Evolutionary conservation across 176 grass and related monocot genomes (phyloP).

Genomic region (Sorghum bicolor): DNA sequence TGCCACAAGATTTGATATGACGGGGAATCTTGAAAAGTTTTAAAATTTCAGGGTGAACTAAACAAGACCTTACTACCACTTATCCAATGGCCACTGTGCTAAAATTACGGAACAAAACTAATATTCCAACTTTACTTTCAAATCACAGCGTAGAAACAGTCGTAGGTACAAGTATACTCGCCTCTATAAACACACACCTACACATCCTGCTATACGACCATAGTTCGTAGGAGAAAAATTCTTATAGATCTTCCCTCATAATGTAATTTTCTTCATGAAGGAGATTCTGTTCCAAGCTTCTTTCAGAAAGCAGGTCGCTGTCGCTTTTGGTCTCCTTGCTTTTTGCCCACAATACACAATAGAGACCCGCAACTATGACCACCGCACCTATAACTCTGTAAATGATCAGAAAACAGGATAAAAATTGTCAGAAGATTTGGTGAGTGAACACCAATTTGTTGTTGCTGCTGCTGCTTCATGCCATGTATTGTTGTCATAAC

Average conservation of each 20-base stretch:
- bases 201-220: background rate
- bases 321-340: background rate
- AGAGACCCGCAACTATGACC: background rate
- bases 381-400: background rate
- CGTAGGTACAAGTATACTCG: background rate
- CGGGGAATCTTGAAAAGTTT: too few species aligned
- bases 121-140: background rate
- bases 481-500: background rate
- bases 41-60: too few species aligned
- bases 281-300: background rate
- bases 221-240: background rate
- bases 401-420: background rate
- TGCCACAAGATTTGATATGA: too few species aligned
- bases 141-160: background rate
- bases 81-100: background rate
- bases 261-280: background rate
- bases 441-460: background rate
- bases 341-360: conserved; percentile 12
- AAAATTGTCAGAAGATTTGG: background rate
- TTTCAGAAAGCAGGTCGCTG: background rate
- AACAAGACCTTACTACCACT: too few species aligned
- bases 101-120: background rate
- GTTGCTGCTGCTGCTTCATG: background rate
- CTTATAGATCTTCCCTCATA: background rate
- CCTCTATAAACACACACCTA: background rate